Evolutionary conservation across 306 rosid species (phyloP), one percentile per base, ranked within the genome.

Genomic region (Biancaea sappan): DNA sequence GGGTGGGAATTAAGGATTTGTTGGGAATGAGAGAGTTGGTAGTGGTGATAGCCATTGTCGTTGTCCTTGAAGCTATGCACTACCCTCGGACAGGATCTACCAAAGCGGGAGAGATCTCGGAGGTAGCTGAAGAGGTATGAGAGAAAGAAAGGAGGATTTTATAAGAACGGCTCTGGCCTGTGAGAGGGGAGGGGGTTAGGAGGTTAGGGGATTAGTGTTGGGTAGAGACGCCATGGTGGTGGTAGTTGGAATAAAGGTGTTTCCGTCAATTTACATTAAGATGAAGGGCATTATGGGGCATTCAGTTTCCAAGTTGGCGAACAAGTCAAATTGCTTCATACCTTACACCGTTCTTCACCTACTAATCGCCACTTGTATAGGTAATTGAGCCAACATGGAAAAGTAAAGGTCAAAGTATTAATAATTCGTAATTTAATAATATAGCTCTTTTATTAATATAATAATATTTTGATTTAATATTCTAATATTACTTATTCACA

Each of bases 21-120:
- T 80, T 26, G 44, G 91, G 87, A 75, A 87, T 53, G 69, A 88
- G 74, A 8, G 90, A 69, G 64, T 72, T 79, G 68, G 80, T 77
- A 65, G 79, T 12, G 31, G 87, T 34, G 18, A 85, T 35, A 32
- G 97, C 86, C 97, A 91, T 91, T 79, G 51, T 60, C 22, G 31
- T 5, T 44, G 56, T 0, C 11, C n/a, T n/a, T n/a, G n/a, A n/a
- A n/a, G 54, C 43, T 46, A 1, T 7, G 40, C n/a, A n/a, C 57
- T 40, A 16, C 14, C 18, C 46, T 56, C 26, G 22, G 29, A 74
- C 59, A 41, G 77, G 66, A 63, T 72, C 38, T 16, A 32, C 38
- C 11, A 13, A 57, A 66, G 48, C n/a, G n/a, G 28, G 77, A 51
- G 69, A 37, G 50, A 24, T 48, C 22, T 12, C 54, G 46, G 63